Evolutionary conservation across 257 asterid species (phyloP), one percentile per base, ranked within the genome.

Genomic region (Cruciata laevipes): DNA sequence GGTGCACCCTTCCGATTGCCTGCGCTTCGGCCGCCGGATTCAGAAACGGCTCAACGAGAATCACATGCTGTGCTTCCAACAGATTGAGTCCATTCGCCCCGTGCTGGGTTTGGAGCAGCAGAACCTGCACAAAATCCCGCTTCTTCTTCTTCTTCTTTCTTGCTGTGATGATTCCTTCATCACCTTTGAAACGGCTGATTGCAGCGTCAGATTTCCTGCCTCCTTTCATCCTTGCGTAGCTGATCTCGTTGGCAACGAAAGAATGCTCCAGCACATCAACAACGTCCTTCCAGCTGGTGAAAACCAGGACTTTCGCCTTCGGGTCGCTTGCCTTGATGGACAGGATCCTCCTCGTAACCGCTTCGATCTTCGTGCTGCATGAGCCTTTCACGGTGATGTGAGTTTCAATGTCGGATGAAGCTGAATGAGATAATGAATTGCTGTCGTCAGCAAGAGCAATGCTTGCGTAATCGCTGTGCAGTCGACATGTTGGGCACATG

Each of bases 11-110:
- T 73, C 98, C 92, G 51, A 92, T 84, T 31, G 97, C 98, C 78
- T 92, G 98, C 72, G 98, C 97, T 84, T 92, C 98, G 53, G 95
- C 95, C 67, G 97, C 97, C 71, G 98, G 98, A 75, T 92, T 92
- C 44, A 92, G 87, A 65, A 89, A 79, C 25, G 98, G 98, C 83
- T 92, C 98, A 3, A 86, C 96, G 37, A 92, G 90, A 69, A 92
- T 87, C 55, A 92, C 98, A 76, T 92, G 98, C 79, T 89, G 91
- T 49, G 98, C 96, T 82, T 89, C 98, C 78, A 92, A 79, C 66
- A 92, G 98, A 78, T 92, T 92, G 67, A 92, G 88, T 59, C 98
- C 98, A 67, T 92, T n/a, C n/a, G n/a, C n/a, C n/a, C n/a, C n/a
- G n/a, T n/a, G n/a, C n/a, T n/a, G n/a, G n/a, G n/a, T n/a, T n/a